Percentiles rank a stretch among this genome's conserved stretches.
Conservation (phyloP, 2,329 filamentous ascomycete genomes). For the Colletotrichum aenigma region DNA sequence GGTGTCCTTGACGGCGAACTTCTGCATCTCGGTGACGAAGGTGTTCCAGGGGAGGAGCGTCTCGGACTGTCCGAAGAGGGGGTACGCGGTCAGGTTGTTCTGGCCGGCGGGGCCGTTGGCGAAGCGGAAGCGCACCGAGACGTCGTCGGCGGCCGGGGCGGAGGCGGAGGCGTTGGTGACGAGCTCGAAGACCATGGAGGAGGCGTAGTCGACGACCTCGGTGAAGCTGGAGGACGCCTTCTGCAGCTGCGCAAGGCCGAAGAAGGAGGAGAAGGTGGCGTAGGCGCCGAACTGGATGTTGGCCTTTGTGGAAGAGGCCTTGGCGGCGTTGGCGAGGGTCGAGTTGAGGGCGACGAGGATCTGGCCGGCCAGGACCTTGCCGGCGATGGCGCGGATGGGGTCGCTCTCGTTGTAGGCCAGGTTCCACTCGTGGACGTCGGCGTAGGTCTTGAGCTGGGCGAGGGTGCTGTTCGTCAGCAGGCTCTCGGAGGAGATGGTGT, state of each 20-base stretch:
- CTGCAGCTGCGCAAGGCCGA: slow-evolving; percentile 60
- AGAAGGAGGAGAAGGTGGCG: slow-evolving; percentile 66
- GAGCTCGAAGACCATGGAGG: slow-evolving; percentile 79
- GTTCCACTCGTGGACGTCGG: slow-evolving; percentile 80
- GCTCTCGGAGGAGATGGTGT: slow-evolving; percentile 59
- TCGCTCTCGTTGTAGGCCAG: slow-evolving; percentile 83
- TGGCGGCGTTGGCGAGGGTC: slow-evolving; percentile 43
- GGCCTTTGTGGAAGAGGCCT: slow-evolving; percentile 50
- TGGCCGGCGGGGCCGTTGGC: slow-evolving; percentile 59
- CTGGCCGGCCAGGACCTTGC: slow-evolving; percentile 61
- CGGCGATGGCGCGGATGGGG: slow-evolving; percentile 61
- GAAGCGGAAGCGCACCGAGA: slow-evolving; percentile 66
- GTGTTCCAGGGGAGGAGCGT: slow-evolving; percentile 68
- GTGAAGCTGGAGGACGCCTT: slow-evolving; percentile 66
- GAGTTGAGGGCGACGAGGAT: slow-evolving; percentile 57
- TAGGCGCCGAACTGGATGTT: slow-evolving; percentile 66
- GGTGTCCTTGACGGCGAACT: slow-evolving; percentile 70
- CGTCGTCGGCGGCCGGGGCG: slow-evolving; percentile 47
- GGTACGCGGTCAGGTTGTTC: slow-evolving; percentile 57
- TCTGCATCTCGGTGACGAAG: slow-evolving; percentile 67
- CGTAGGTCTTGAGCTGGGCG: slow-evolving; percentile 71
- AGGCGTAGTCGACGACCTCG: slow-evolving; percentile 84
- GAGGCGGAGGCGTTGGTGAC: slow-evolving; percentile 57
- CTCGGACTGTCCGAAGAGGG: slow-evolving; percentile 63
- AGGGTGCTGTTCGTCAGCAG: slow-evolving; percentile 66